A percentile compares a stretch with the other conserved stretches of the same genome.
phyloP scores from a whole-genome alignment of 495 filamentous ascomycete species.

The Glonium stellatum region DNA sequence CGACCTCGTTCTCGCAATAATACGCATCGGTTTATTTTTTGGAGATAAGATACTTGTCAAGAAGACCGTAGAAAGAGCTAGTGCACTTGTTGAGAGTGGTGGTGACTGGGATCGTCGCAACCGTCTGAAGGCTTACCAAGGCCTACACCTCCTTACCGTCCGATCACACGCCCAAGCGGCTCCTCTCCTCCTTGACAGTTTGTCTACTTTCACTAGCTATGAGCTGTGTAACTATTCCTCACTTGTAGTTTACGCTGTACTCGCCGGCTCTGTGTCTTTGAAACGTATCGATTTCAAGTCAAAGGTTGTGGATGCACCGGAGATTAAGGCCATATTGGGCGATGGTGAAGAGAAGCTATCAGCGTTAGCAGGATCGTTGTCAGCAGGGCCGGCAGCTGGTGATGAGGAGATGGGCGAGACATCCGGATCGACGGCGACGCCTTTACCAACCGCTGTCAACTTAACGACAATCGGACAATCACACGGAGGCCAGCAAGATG shows the following conservation, averaged over 20 bases:
- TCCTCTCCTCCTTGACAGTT: constrained; percentile 85
- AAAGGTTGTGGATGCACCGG: constrained; percentile 94
- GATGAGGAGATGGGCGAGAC: constrained; percentile 76
- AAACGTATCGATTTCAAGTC: constrained; percentile 98
- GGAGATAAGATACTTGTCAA: constrained; percentile 83
- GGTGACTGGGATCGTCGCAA: constrained; percentile 98
- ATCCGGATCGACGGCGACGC: constrained; percentile 45
- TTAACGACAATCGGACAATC: constrained; percentile 70
- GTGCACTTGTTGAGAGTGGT: constrained; percentile 82
- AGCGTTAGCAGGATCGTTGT: constrained; percentile 67
- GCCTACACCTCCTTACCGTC: constrained; percentile 82
- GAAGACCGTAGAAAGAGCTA: constrained; percentile 86
- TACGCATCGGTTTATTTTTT: constrained; percentile 92
- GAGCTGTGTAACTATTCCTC: constrained; percentile 93
- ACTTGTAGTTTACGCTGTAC: constrained; percentile 89
- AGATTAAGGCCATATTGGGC: constrained; percentile 93
- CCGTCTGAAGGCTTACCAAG: constrained; percentile 96
- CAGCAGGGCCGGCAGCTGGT: constrained; percentile 67
- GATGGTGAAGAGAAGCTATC: constrained; percentile 78
- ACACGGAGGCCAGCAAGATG: constrained; percentile 57
- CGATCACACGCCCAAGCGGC: constrained; percentile 85
- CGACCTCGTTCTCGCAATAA: constrained; percentile 90
- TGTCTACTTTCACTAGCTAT: constrained; percentile 98
- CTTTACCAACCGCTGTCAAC: constrained; percentile 66
- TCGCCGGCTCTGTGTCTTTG: constrained; percentile 87